Conservation (phyloP, 345 rosid species). For the Brassica cretica region DNA sequence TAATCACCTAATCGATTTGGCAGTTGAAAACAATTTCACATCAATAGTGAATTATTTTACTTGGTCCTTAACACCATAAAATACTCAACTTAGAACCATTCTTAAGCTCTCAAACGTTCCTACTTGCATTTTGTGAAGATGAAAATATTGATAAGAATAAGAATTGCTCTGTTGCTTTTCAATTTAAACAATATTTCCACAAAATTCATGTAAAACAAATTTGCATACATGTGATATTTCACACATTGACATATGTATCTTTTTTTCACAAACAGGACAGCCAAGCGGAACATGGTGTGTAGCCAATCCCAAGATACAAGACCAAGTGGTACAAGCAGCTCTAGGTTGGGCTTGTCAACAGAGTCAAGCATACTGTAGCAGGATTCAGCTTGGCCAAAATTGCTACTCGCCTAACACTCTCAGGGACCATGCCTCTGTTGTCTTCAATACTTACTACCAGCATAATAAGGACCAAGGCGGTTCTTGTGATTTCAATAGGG, state of each 20-base stretch:
- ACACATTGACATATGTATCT: neutral
- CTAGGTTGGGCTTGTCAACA: conserved; percentile 65
- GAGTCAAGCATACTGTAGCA: conserved; percentile 55
- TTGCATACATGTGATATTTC: neutral
- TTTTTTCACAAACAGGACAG: conserved; percentile 17
- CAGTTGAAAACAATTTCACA: neutral
- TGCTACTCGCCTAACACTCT: conserved; percentile 69
- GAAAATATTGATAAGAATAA: conserved; percentile 40
- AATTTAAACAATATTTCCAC: conserved; percentile 25
- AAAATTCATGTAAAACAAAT: conserved; percentile 35
- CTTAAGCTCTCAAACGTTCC: neutral
- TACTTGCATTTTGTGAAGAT: conserved; percentile 25
- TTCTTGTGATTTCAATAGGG: conserved; percentile 58
- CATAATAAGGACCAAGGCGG: conserved; percentile 51
- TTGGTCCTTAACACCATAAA: neutral
- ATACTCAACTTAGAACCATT: neutral
- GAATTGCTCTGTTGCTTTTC: conserved; percentile 41
- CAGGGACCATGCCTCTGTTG: conserved; percentile 63
- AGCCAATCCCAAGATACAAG: conserved; percentile 60
- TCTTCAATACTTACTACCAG: conserved; percentile 71
- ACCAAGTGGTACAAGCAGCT: conserved; percentile 54
- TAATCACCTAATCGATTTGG: neutral
- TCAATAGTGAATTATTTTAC: neutral
- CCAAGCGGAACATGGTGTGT: conserved; percentile 61
- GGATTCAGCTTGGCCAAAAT: conserved; percentile 53